A percentile compares a stretch with the other conserved stretches of the same genome.
phyloP scores from a whole-genome alignment of 768 basidiomycete genomes.

The Grammothele lineata region DNA sequence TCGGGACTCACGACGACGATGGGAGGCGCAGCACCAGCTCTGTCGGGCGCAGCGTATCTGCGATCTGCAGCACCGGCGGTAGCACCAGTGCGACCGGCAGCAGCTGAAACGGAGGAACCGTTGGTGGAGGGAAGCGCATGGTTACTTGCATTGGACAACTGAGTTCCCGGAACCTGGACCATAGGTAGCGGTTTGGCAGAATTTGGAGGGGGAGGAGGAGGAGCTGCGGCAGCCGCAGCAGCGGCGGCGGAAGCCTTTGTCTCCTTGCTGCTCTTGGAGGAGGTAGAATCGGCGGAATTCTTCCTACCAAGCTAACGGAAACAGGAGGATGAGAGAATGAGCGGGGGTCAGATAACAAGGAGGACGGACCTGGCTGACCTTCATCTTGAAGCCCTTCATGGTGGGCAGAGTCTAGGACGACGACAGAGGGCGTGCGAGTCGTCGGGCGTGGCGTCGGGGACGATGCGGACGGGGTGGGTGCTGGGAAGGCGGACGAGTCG shows the following conservation, averaged over 20 bases:
- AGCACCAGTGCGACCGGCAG: slow-evolving; percentile 41
- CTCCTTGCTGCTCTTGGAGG: slow-evolving; percentile 70
- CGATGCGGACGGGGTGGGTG: slow-evolving; percentile 9
- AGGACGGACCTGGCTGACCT: slow-evolving; percentile 37
- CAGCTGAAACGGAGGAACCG: slow-evolving; percentile 29
- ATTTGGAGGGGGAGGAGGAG: slow-evolving; percentile 63
- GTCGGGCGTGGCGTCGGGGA: slow-evolving; percentile 6
- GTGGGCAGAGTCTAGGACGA: slow-evolving; percentile 5
- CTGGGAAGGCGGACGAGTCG: slow-evolving; percentile 14
- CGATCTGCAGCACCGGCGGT: slow-evolving; percentile 50
- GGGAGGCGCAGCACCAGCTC: slow-evolving; percentile 60
- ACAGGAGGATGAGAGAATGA: slow-evolving; percentile 13
- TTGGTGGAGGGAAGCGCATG: slow-evolving; percentile 39
- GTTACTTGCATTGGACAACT: slow-evolving; percentile 33
- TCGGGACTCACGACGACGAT: slow-evolving; percentile 87
- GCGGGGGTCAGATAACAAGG: slow-evolving; percentile 14
- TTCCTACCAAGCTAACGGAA: slow-evolving; percentile 57
- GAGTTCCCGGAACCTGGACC: slow-evolving; percentile 29
- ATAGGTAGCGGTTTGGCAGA: slow-evolving; percentile 61
- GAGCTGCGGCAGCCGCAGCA: slow-evolving; percentile 35
- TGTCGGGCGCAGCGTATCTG: slow-evolving; percentile 44
- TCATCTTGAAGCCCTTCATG: slow-evolving; percentile 88
- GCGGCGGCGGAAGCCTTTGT: slow-evolving; percentile 42
- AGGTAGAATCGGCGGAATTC: slow-evolving; percentile 54
- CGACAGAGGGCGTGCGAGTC: slow-evolving; percentile 1